Percentiles rank a stretch among this genome's conserved stretches.
Conservation (phyloP, 495 filamentous ascomycete species). For the Entonaema liquescens region DNA sequence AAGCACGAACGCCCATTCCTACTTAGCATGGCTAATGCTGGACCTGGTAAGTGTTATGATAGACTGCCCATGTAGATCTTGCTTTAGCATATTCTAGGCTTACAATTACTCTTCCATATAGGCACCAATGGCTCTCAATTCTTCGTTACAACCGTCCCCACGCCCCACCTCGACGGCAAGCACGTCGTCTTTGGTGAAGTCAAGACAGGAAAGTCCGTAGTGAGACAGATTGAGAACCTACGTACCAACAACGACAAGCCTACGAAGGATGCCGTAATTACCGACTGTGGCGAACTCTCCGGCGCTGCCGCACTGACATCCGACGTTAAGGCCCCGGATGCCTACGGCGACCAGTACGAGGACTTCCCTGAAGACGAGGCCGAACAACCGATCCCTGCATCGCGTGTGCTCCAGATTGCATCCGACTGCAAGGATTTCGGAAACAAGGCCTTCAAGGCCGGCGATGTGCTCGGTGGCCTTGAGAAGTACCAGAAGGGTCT, state of each 20-base stretch:
- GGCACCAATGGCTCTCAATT: slow-evolving; percentile 97
- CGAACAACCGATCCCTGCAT: slow-evolving; percentile 62
- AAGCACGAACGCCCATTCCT: slow-evolving; percentile 96
- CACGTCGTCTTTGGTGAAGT: slow-evolving; percentile 99
- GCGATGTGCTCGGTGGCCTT: slow-evolving; percentile 73
- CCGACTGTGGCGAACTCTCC: slow-evolving; percentile 85
- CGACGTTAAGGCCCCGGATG: slow-evolving; percentile 72
- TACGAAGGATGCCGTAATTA: slow-evolving; percentile 71
- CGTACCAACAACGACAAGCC: slow-evolving; percentile 87
- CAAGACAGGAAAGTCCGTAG: slow-evolving; percentile 86
- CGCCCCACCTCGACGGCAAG: slow-evolving; percentile 93
- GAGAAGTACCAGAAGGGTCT: slow-evolving; percentile 99
- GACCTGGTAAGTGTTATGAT: slow-evolving; percentile 71
- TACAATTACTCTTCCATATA: slow-evolving; percentile 13
- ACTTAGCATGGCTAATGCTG: slow-evolving; percentile 97
- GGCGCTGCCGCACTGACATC: slow-evolving; percentile 70
- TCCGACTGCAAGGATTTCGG: slow-evolving; percentile 90
- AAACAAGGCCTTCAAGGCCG: slow-evolving; percentile 88
- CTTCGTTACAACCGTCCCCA: slow-evolving; percentile 94
- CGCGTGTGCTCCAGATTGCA: slow-evolving; percentile 78
- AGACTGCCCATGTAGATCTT: not conserved
- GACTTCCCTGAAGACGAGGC: slow-evolving; percentile 89
- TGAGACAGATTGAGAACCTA: slow-evolving; percentile 90
- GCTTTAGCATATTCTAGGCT: not conserved
- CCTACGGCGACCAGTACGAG: slow-evolving; percentile 90